A percentile compares a stretch with the other conserved stretches of the same genome.
These are phyloP conservation scores for Globisporangium perplexum DNA, from an alignment of 352 stramenopile species.

Conservation along the genomic window DNA sequence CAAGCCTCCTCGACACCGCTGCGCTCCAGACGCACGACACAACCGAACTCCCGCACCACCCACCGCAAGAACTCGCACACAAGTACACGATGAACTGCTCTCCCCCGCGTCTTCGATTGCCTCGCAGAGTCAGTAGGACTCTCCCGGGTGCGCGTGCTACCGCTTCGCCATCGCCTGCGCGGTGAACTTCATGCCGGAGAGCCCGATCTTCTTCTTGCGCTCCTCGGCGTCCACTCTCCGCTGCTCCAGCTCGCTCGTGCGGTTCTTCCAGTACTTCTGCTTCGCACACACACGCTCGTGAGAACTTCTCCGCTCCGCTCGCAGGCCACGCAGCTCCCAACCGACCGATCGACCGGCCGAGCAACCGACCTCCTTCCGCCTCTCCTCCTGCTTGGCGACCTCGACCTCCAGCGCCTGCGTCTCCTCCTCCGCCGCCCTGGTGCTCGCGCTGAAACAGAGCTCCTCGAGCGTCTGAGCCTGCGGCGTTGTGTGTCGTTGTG, in stretches of 20 bases:
- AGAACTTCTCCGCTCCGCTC: no score
- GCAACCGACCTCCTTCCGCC: constrained; percentile 43
- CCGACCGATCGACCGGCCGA: no score
- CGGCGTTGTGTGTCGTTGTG: not conserved
- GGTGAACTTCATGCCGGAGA: constrained; percentile 71
- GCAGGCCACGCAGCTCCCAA: no score
- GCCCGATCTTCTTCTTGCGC: constrained; percentile 69
- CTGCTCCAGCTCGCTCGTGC: constrained; percentile 53
- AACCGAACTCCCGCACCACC: no score
- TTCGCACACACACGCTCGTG: not conserved
- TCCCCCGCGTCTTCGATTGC: not conserved
- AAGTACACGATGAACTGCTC: not conserved
- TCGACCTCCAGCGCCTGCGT: constrained; percentile 39
- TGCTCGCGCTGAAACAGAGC: constrained; percentile 21
- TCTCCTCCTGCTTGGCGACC: constrained; percentile 49
- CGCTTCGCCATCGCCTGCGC: constrained; percentile 36
- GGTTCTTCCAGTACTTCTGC: constrained; percentile 71
- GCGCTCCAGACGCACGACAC: not conserved
- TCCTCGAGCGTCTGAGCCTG: constrained; percentile 59
- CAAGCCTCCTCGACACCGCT: no score
- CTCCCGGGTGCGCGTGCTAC: not conserved
- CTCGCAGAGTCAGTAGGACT: not conserved
- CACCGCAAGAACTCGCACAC: not conserved
- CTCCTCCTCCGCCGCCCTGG: constrained; percentile 18
- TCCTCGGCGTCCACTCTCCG: constrained; percentile 55